Conservation (phyloP, 2,329 filamentous ascomycete species). For the Calonectria pseudoreteaudii region DNA sequence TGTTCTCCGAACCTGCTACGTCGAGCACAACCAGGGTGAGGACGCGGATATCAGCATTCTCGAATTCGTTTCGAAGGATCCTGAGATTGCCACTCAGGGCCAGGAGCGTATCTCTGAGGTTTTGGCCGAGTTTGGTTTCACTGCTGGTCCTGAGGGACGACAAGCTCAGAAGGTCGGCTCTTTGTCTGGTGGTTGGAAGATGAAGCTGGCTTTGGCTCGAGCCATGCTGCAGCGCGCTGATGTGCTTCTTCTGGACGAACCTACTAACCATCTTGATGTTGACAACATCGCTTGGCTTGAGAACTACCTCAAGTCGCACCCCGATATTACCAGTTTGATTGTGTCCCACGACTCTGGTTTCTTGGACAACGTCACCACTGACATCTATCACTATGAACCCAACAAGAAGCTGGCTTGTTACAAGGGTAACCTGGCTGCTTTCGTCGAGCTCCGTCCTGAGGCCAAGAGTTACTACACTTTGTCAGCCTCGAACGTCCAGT, state of each 20-base stretch:
- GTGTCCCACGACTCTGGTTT: conserved; percentile 99
- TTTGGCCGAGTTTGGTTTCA: conserved; percentile 93
- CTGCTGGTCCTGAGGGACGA: conserved; percentile 85
- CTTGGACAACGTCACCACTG: conserved; percentile 96
- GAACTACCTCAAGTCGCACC: conserved; percentile 94
- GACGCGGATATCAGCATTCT: conserved; percentile 97
- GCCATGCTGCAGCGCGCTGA: conserved; percentile 98
- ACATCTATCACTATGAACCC: conserved; percentile 98
- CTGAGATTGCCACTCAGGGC: conserved; percentile 83
- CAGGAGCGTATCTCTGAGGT: conserved; percentile 85
- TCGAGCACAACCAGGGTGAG: conserved; percentile 99
- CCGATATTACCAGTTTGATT: conserved; percentile 96
- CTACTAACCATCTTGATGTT: conserved; percentile 98
- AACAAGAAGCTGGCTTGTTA: conserved; percentile 93
- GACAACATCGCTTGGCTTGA: conserved; percentile 96
- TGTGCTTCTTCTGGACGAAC: conserved; percentile 95
- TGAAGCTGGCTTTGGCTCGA: conserved; percentile 96
- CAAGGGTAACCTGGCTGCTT: conserved; percentile 84
- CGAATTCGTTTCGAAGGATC: conserved; percentile 91
- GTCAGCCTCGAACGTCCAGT: conserved; percentile 87
- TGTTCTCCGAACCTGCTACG: conserved; percentile 94
- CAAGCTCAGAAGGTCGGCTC: conserved; percentile 93
- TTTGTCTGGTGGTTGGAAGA: conserved; percentile 98
- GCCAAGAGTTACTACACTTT: conserved; percentile 99
- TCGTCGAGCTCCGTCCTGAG: conserved; percentile 91